phyloP scores from a whole-genome alignment of 73 alveolate species.

The Tetrahymena malaccensis region DNA sequence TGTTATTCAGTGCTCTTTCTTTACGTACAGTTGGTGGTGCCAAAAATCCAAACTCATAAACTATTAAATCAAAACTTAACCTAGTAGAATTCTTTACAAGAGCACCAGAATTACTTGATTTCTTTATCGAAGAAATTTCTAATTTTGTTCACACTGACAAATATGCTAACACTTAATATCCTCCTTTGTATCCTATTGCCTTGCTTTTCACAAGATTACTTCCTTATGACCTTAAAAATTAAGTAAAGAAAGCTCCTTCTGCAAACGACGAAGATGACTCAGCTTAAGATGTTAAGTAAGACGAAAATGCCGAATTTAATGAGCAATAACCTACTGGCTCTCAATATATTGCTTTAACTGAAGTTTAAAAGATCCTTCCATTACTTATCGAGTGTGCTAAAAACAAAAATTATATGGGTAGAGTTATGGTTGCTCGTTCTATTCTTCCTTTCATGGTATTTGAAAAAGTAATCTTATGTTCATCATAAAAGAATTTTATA shows the following conservation, averaged over 20 bases:
- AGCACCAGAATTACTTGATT: constrained; percentile 18
- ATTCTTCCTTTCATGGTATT: constrained; percentile 5
- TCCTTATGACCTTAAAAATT: constrained; percentile 21
- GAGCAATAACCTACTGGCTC: not conserved
- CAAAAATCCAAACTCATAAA: constrained; percentile 6
- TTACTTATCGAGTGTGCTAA: constrained; percentile 13
- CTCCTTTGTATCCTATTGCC: constrained; percentile 36
- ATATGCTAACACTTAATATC: constrained; percentile 9
- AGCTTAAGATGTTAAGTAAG: not conserved
- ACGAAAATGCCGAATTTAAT: not conserved
- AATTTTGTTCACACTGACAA: constrained; percentile 8
- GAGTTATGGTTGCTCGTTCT: constrained; percentile 22
- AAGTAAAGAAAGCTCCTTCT: constrained; percentile 6
- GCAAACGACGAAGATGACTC: not conserved
- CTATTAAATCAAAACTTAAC: constrained; percentile 3
- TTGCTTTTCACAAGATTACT: constrained; percentile 25
- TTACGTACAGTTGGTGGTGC: constrained; percentile 24
- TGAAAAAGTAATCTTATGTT: not conserved
- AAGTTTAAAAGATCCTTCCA: not conserved
- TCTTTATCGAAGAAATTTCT: constrained; percentile 6
- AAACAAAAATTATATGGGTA: constrained; percentile 35
- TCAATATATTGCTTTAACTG: not conserved
- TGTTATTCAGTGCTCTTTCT: constrained; percentile 33
- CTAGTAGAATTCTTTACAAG: constrained; percentile 25
- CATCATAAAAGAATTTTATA: too few relatives aligned